These are phyloP conservation scores for Kingdonia uniflora DNA, from an alignment of 164 flowering plant genomes.

Conservation along the genomic window DNA sequence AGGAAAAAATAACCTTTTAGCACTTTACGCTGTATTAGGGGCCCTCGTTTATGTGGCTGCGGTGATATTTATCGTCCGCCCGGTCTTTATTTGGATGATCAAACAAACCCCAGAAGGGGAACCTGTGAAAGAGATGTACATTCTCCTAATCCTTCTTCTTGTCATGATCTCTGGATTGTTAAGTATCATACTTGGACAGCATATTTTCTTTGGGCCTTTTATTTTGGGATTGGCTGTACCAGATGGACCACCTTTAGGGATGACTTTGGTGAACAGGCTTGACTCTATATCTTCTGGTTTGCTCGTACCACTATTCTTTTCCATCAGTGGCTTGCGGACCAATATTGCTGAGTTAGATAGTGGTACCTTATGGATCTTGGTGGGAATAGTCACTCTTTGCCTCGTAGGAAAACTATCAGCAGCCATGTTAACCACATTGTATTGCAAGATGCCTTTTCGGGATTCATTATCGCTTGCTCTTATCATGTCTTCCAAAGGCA, in stretches of 20 bases:
- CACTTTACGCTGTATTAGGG: neutral
- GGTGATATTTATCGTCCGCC: neutral
- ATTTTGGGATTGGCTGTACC: conserved; percentile 34
- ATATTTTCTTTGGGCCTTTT: conserved; percentile 3
- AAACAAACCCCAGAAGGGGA: neutral
- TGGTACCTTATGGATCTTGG: neutral
- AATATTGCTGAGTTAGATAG: neutral
- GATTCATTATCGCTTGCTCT: neutral
- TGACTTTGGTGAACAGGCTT: conserved; percentile 23
- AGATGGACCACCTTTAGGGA: conserved; percentile 42
- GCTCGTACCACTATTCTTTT: conserved; percentile 14
- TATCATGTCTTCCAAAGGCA: neutral
- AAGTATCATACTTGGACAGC: neutral
- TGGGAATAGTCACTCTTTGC: neutral
- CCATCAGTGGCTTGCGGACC: neutral
- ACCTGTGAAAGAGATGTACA: neutral
- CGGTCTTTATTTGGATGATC: neutral
- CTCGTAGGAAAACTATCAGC: neutral
- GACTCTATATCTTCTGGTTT: conserved; percentile 13
- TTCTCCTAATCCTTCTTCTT: neutral
- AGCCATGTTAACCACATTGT: neutral
- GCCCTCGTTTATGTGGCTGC: neutral
- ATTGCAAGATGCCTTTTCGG: neutral
- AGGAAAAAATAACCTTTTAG: neutral
- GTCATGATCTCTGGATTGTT: neutral